These are phyloP conservation scores for Cicer bijugum DNA, from an alignment of 306 rosid genomes.

Conservation along the genomic window DNA sequence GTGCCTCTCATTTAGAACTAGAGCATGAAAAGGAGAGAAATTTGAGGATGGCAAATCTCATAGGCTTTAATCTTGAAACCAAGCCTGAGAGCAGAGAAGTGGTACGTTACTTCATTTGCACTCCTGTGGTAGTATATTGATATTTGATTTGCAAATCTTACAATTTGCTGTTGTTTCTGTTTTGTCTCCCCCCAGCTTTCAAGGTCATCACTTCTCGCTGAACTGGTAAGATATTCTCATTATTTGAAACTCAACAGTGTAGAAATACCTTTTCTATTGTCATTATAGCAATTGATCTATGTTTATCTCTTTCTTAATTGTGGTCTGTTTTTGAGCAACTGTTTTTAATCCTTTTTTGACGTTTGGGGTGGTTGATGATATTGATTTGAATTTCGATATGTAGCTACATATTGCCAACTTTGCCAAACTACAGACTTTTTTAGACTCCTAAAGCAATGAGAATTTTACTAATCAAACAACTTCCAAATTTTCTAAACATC, in stretches of 20 bases:
- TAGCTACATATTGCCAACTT: neutral
- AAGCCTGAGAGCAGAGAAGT: constrained; percentile 86
- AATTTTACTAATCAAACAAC: neutral
- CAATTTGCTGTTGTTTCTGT: constrained; percentile 25
- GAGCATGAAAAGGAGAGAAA: constrained; percentile 92
- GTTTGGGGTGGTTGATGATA: neutral
- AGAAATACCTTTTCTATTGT: neutral
- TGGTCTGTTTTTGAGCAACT: neutral
- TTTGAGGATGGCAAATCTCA: constrained; percentile 86
- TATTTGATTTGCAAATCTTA: constrained; percentile 37
- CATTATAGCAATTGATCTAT: neutral
- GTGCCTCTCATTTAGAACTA: constrained; percentile 83
- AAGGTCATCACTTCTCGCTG: constrained; percentile 82
- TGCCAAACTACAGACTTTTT: neutral
- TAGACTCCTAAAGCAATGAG: neutral
- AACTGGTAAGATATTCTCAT: constrained; percentile 66
- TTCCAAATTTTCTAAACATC: neutral
- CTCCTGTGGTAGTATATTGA: neutral
- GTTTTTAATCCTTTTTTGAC: neutral
- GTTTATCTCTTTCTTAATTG: neutral
- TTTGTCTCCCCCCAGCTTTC: constrained; percentile 67
- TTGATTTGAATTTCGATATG: neutral
- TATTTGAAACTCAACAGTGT: neutral
- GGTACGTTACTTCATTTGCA: constrained; percentile 53
- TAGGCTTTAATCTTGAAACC: constrained; percentile 86